These are phyloP conservation scores for Nidularia pulvinata DNA, from an alignment of 768 basidiomycete genomes.

Conservation along the genomic window DNA sequence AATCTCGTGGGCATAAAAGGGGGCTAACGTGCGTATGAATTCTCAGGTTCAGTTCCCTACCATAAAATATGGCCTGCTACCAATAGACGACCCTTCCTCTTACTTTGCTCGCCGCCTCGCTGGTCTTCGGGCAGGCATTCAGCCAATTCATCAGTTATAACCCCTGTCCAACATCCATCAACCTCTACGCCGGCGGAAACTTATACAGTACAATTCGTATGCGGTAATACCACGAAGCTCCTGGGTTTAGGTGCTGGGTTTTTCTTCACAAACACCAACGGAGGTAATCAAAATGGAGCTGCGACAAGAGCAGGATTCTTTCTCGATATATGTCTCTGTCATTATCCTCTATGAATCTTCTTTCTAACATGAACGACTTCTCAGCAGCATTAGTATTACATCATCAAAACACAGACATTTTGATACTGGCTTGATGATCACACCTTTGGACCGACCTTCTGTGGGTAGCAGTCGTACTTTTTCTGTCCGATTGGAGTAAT, in stretches of 20 bases:
- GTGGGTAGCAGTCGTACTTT: no score
- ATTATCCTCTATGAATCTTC: neutral
- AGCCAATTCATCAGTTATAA: constrained; percentile 15
- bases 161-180: constrained; percentile 14
- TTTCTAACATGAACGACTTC: neutral
- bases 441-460: constrained; percentile 6
- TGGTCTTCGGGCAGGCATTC: neutral
- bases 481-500: constrained; percentile 10
- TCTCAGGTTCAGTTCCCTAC: no score
- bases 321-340: constrained; percentile 4
- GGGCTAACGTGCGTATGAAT: no score
- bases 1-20: no score
- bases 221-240: constrained; percentile 9
- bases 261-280: constrained; percentile 16
- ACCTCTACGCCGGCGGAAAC: constrained; percentile 10
- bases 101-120: neutral
- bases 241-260: constrained; percentile 8
- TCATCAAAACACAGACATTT: constrained; percentile 23
- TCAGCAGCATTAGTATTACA: constrained; percentile 22
- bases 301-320: constrained; percentile 17
- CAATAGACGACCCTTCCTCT: neutral
- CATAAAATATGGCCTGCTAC: no score
- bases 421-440: constrained; percentile 27
- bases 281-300: constrained; percentile 10
- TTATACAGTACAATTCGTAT: constrained; percentile 9